A percentile compares a stretch with the other conserved stretches of the same genome.
These are phyloP conservation scores for Lithohypha guttulata DNA, from an alignment of 2,329 filamentous ascomycete genomes.

Conservation along the genomic window DNA sequence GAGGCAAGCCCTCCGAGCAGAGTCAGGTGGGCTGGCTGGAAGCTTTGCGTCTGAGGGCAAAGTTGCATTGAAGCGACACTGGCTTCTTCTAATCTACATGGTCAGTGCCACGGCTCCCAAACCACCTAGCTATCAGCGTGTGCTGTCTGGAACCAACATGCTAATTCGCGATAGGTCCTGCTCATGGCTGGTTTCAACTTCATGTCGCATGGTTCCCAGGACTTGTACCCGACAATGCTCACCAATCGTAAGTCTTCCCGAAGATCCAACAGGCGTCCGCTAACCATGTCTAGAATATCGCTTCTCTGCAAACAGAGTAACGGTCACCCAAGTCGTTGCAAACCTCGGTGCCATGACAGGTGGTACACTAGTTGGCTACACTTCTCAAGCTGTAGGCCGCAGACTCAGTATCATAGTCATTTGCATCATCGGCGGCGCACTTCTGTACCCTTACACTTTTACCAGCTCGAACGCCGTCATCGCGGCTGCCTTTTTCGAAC, in stretches of 20 bases:
- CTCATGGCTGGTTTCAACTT: conserved; percentile 91
- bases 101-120: no score
- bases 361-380: conserved; percentile 57
- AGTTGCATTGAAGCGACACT: conserved; percentile 66
- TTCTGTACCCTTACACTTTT: conserved; percentile 78
- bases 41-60: conserved; percentile 68
- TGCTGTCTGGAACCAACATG: no score
- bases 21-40: conserved; percentile 49
- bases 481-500: conserved; percentile 73
- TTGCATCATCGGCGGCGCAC: conserved; percentile 55
- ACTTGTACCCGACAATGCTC: conserved; percentile 52
- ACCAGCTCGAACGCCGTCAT: conserved; percentile 53
- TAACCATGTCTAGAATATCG: conserved; percentile 38
- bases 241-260: conserved; percentile 30
- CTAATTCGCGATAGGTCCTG: no score
- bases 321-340: conserved; percentile 60
- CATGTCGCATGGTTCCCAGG: conserved; percentile 69
- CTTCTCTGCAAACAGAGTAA: conserved; percentile 48
- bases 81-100: conserved; percentile 68
- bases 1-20: conserved; percentile 52
- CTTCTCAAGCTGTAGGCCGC: conserved; percentile 58
- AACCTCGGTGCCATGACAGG: conserved; percentile 61
- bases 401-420: conserved; percentile 58
- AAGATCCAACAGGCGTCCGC: background rate
- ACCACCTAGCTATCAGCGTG: no score